Evolutionary conservation across 2,329 filamentous ascomycete genomes (phyloP).

Genomic region (Penicillium sp.): DNA sequence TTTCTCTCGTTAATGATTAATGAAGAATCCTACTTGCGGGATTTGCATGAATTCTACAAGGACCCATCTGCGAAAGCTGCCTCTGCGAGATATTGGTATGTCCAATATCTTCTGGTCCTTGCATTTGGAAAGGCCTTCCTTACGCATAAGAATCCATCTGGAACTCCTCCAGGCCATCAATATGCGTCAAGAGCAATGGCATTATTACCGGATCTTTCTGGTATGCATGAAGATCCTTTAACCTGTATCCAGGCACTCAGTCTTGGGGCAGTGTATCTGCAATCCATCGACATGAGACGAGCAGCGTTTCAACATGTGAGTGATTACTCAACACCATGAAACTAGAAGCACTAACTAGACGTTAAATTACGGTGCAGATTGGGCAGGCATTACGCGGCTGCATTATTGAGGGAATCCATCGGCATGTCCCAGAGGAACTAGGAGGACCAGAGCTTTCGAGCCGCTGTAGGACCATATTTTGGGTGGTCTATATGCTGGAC

Average conservation of each 20-base stretch:
- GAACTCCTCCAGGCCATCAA: constrained; percentile 39
- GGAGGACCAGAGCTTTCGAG: constrained; percentile 25
- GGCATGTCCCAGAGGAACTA: constrained; percentile 28
- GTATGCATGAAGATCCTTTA: constrained; percentile 33
- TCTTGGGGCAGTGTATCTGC: constrained; percentile 42
- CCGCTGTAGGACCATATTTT: constrained; percentile 30
- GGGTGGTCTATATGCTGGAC: constrained; percentile 33
- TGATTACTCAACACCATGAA: background rate
- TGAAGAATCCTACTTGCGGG: constrained; percentile 45
- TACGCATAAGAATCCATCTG: constrained; percentile 33
- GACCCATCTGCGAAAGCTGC: constrained; percentile 30
- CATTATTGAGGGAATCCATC: constrained; percentile 31
- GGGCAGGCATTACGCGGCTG: constrained; percentile 31
- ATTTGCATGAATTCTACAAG: constrained; percentile 47
- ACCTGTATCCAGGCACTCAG: constrained; percentile 38
- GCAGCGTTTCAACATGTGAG: constrained; percentile 44
- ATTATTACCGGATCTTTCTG: constrained; percentile 40
- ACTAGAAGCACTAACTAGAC: background rate
- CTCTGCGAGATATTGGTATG: constrained; percentile 49
- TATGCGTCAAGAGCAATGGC: constrained; percentile 45
- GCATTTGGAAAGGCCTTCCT: constrained; percentile 60
- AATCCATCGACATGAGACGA: constrained; percentile 45
- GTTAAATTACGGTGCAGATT: constrained; percentile 15
- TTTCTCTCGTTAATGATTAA: constrained; percentile 59
- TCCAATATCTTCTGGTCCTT: constrained; percentile 56